Evolutionary conservation across 108 stramenopile genomes (phyloP).

Genomic region (Fistulifera pelliculosa): DNA sequence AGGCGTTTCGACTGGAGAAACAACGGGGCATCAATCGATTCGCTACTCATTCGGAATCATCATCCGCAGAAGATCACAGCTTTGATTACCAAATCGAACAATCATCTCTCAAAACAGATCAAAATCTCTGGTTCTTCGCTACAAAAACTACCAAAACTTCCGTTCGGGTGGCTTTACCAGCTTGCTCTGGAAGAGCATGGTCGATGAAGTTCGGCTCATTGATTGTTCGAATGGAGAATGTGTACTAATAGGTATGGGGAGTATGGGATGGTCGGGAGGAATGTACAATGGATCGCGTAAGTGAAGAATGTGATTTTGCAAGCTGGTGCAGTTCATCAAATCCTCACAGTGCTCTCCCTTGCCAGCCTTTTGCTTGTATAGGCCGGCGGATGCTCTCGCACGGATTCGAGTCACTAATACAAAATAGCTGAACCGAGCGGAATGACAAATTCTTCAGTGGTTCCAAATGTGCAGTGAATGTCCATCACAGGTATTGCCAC

Average conservation of each 20-base stretch:
- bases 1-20: neutral
- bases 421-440: no score
- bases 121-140: conserved; percentile 5
- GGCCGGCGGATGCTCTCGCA: no score
- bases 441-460: no score
- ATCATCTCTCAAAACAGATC: conserved; percentile 4
- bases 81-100: conserved; percentile 13
- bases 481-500: no score
- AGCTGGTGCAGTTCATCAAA: no score
- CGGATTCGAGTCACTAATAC: no score
- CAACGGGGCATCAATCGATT: conserved; percentile 19
- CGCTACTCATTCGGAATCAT: neutral
- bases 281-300: no score
- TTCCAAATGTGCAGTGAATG: no score
- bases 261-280: conserved; percentile 23
- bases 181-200: conserved; percentile 15
- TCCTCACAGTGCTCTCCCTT: no score
- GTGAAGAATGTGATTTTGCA: no score
- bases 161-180: neutral
- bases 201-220: conserved; percentile 15
- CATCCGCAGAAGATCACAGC: neutral
- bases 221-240: neutral
- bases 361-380: no score
- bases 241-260: conserved; percentile 18
- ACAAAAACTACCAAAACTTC: conserved; percentile 8